A percentile compares a stretch with the other conserved stretches of the same genome.
Conservation (phyloP, 305 asterid species). For the Andrographis paniculata region DNA sequence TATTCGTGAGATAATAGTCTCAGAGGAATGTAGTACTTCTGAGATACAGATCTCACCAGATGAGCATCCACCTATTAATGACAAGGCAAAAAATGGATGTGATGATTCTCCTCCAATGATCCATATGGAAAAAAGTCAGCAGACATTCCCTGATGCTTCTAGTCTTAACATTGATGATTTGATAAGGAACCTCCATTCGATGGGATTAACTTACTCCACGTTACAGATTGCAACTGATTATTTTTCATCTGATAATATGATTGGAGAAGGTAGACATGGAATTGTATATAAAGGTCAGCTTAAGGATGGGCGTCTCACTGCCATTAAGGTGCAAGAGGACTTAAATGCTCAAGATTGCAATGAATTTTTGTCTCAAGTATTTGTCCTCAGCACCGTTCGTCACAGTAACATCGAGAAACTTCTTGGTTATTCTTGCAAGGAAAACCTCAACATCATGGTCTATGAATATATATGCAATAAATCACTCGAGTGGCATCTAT, state of each 20-base stretch:
- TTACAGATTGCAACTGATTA: conserved; percentile 51
- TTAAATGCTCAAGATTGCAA: conserved; percentile 33
- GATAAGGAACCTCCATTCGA: conserved; percentile 31
- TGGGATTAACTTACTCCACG: conserved; percentile 44
- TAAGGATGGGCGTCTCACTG: conserved; percentile 45
- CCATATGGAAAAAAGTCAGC: conserved; percentile 16
- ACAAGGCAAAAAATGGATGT: conserved; percentile 46
- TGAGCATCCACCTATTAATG: conserved; percentile 37
- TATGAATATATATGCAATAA: conserved; percentile 57
- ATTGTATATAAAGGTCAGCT: conserved; percentile 57
- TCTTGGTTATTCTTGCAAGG: conserved; percentile 61
- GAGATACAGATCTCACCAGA: conserved; percentile 53
- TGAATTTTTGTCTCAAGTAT: conserved; percentile 47
- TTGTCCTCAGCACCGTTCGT: conserved; percentile 40
- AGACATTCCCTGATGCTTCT: conserved; percentile 10
- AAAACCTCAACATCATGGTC: conserved; percentile 46
- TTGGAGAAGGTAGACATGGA: conserved; percentile 69
- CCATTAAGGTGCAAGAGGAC: conserved; percentile 59
- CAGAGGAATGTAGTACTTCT: conserved; percentile 37
- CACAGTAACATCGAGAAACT: conserved; percentile 59
- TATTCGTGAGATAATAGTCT: conserved; percentile 29
- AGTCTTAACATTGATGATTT: conserved; percentile 29
- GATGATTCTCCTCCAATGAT: conserved; percentile 17
- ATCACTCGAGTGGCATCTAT: conserved; percentile 70
- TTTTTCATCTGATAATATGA: conserved; percentile 46